These are phyloP conservation scores for Persicaria tinctoria DNA, from an alignment of 148 eudicot genomes.

Conservation along the genomic window DNA sequence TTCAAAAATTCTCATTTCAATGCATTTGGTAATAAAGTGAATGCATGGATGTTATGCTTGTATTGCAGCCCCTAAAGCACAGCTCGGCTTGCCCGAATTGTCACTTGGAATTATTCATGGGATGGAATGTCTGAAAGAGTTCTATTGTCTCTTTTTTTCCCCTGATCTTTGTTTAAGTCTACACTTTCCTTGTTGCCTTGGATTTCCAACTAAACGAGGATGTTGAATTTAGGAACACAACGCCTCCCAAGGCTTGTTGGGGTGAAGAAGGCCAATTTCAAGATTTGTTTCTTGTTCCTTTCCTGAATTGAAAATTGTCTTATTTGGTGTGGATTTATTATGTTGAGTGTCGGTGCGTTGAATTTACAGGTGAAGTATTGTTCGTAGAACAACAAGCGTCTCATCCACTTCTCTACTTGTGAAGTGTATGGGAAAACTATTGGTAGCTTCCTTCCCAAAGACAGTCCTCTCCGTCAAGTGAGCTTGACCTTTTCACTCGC, in stretches of 20 bases:
- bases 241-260: slow-evolving; percentile 96
- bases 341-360: slow-evolving; percentile 15
- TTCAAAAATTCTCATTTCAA: too few relatives aligned
- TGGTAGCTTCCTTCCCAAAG: slow-evolving; percentile 85
- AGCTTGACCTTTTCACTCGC: slow-evolving; percentile 11
- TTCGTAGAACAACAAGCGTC: slow-evolving; percentile 91
- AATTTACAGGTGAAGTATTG: slow-evolving; percentile 78
- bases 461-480: slow-evolving; percentile 84
- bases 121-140: too few relatives aligned
- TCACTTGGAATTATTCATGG: too few relatives aligned
- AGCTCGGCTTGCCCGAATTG: too few relatives aligned
- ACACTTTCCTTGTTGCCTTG: neutral
- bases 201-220: neutral
- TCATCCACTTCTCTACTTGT: slow-evolving; percentile 97
- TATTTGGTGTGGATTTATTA: slow-evolving; percentile 21
- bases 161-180: neutral
- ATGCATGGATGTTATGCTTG: too few relatives aligned
- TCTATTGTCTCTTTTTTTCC: too few relatives aligned
- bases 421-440: slow-evolving; percentile 98
- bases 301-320: slow-evolving; percentile 2
- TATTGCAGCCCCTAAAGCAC: too few relatives aligned
- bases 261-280: slow-evolving; percentile 38
- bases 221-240: slow-evolving; percentile 59
- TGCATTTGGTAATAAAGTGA: too few relatives aligned
- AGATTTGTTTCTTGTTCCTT: neutral